These are phyloP conservation scores for Chamaecrista fasciculata DNA, from an alignment of 306 rosid genomes.

Conservation along the genomic window DNA sequence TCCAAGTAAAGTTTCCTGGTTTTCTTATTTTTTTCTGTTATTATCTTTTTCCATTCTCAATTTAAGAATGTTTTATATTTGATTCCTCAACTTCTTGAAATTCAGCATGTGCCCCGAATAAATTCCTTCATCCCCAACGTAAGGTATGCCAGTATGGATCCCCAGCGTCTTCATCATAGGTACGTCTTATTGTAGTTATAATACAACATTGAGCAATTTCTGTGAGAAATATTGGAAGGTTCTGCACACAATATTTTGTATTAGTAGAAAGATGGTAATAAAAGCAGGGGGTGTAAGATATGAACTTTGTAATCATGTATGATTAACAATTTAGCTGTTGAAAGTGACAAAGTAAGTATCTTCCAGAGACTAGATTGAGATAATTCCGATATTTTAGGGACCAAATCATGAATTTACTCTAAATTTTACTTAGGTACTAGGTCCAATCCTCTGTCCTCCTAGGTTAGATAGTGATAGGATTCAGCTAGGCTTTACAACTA, in stretches of 20 bases:
- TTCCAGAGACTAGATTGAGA: no score
- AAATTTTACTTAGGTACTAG: no score
- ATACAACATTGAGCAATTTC: slow-evolving; percentile 2
- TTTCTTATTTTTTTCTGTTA: not conserved
- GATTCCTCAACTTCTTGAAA: slow-evolving; percentile 22
- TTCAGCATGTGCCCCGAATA: slow-evolving; percentile 86
- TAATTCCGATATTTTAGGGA: no score
- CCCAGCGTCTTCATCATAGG: slow-evolving; percentile 87
- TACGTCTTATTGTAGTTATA: slow-evolving; percentile 28
- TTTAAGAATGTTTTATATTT: not conserved
- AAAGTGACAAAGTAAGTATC: not conserved
- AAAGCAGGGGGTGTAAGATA: not conserved
- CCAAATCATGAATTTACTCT: no score
- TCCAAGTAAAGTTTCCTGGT: no score
- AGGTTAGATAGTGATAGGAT: not conserved
- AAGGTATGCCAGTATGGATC: slow-evolving; percentile 78
- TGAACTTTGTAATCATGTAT: not conserved
- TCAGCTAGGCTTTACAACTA: not conserved
- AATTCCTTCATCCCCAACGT: slow-evolving; percentile 70
- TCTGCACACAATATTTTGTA: not conserved
- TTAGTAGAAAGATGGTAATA: slow-evolving; percentile 1
- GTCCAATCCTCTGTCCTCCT: not conserved
- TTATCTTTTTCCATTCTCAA: not conserved
- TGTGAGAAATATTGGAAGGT: slow-evolving; percentile 1
- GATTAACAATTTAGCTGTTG: not conserved